phyloP scores from a whole-genome alignment of 148 eudicot genomes.

The Cornus florida region DNA sequence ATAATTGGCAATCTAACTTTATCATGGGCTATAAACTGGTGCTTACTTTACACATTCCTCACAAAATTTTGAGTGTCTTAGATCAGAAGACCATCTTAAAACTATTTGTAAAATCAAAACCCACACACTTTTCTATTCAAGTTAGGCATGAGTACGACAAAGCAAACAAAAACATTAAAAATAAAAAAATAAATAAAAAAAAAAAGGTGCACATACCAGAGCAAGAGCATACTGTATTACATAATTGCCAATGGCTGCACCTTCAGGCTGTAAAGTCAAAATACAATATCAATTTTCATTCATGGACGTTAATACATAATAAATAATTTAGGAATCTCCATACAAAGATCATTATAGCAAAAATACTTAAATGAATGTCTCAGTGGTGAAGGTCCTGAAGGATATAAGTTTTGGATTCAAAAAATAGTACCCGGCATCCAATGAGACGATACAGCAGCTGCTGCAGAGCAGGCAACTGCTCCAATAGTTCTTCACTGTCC shows the following conservation, averaged over 20 bases:
- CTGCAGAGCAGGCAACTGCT: constrained; percentile 91
- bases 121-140: background rate
- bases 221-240: constrained; percentile 99
- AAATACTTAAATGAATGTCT: background rate
- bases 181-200: background rate
- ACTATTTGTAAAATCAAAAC: background rate
- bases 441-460: constrained; percentile 82
- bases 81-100: background rate
- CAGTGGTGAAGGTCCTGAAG: background rate
- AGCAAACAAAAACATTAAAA: background rate
- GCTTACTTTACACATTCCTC: background rate
- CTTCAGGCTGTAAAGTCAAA: constrained; percentile 76
- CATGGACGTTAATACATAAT: background rate
- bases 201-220: constrained; percentile 55
- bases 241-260: constrained; percentile 87
- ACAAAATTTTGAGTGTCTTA: background rate
- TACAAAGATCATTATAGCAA: constrained; percentile 1
- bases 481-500: constrained; percentile 78
- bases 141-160: background rate
- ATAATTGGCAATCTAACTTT: background rate
- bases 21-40: background rate
- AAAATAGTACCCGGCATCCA: constrained; percentile 82
- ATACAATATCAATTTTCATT: constrained; percentile 9
- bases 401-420: background rate
- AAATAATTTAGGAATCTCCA: background rate